Evolutionary conservation across 805 yeast species (phyloP).

Genomic region (Myxozyma neotropica): DNA sequence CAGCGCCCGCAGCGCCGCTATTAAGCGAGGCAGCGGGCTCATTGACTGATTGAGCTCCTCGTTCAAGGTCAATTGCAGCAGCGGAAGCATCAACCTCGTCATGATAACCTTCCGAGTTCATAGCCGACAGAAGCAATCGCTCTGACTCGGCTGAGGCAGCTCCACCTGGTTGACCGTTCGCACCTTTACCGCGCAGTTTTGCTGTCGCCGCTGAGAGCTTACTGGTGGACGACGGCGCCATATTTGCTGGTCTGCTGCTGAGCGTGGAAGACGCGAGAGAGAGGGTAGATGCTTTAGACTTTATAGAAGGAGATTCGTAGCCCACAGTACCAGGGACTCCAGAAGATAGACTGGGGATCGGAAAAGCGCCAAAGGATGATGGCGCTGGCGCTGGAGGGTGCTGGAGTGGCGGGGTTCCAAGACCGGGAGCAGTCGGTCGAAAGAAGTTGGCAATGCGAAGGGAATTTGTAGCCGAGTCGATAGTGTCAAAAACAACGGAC

Average conservation of each 20-base stretch:
- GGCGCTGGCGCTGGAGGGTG: background rate
- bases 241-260: background rate
- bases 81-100: conserved; percentile 3
- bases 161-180: background rate
- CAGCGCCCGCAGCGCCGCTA: conserved; percentile 15
- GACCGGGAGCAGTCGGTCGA: conserved; percentile 4
- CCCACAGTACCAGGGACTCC: background rate
- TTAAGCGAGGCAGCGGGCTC: conserved; percentile 1
- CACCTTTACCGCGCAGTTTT: conserved; percentile 1
- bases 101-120: conserved; percentile 6
- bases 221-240: conserved; percentile 3
- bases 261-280: conserved; percentile 3
- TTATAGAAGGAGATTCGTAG: conserved; percentile 1
- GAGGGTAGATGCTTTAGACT: conserved; percentile 16
- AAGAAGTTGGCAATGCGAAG: conserved; percentile 13
- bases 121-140: conserved; percentile 19
- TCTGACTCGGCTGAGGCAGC: conserved; percentile 17
- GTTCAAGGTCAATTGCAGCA: conserved; percentile 1
- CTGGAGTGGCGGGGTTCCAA: conserved; percentile 1
- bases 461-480: conserved; percentile 31
- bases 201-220: conserved; percentile 3
- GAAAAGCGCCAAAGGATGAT: conserved; percentile 1
- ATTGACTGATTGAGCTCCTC: background rate
- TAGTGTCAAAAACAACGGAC: conserved; percentile 28
- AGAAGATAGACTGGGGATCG: conserved; percentile 3